phyloP scores from a whole-genome alignment of 1,139 yeast species.

The Hyphopichia wangnamkhiaoensis region DNA sequence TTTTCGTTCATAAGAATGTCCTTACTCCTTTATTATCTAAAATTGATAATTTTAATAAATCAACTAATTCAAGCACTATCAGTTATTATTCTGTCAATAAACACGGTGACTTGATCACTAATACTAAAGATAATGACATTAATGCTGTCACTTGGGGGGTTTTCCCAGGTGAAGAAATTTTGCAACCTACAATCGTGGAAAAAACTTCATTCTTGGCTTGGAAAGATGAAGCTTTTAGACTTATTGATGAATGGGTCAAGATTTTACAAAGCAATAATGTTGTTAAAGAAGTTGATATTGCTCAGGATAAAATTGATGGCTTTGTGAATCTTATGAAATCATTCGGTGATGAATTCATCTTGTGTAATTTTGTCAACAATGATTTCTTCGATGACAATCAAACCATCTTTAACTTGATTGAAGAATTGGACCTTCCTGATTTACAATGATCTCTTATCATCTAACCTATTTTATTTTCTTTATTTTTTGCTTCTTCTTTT shows the following conservation, averaged over 20 bases:
- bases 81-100: slow-evolving; percentile 81
- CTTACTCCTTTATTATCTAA: slow-evolving; percentile 39
- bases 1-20: slow-evolving; percentile 64
- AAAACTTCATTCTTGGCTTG: slow-evolving; percentile 87
- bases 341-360: slow-evolving; percentile 61
- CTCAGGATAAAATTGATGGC: slow-evolving; percentile 23
- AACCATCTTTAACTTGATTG: slow-evolving; percentile 46
- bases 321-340: slow-evolving; percentile 46
- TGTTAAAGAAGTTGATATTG: slow-evolving; percentile 42
- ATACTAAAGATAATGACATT: slow-evolving; percentile 75
- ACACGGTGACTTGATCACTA: slow-evolving; percentile 58
- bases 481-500: slow-evolving; percentile 3
- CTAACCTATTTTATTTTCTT: slow-evolving; percentile 6
- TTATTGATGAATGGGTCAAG: slow-evolving; percentile 78
- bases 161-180: slow-evolving; percentile 87
- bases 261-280: slow-evolving; percentile 41
- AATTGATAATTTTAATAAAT: slow-evolving; percentile 38
- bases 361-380: slow-evolving; percentile 90
- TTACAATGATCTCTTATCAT: slow-evolving; percentile 10
- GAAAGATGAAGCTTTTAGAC: slow-evolving; percentile 92
- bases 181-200: slow-evolving; percentile 94
- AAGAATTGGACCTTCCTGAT: slow-evolving; percentile 24
- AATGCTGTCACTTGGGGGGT: slow-evolving; percentile 99
- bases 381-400: slow-evolving; percentile 61
- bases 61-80: slow-evolving; percentile 45